Evolutionary conservation across 1,284 basidiomycete genomes (phyloP), one percentile per base, ranked within the genome.

Genomic region (Fomitopsis schrenkii): DNA sequence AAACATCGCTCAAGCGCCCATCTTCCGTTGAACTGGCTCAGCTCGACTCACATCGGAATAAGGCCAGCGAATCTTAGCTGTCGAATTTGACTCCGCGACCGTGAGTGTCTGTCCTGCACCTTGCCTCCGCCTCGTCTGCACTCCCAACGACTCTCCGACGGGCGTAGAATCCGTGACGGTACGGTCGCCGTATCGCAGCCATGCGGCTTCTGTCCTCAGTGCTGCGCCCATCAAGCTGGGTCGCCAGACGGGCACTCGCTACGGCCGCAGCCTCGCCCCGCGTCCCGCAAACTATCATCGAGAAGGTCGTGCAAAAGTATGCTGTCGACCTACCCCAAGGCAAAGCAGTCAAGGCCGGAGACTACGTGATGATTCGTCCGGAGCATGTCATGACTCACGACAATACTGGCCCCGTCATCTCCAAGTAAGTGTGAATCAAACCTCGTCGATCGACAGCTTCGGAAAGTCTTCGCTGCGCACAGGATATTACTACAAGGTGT

Each of bases 361-460:
- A 99, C 87, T 99, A 98, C 87, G 95, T 99, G 56, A 98, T 98
- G 93, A 97, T 99, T 76, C 86, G 87, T 33, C 97, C 97, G 19
- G 89, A 97, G 73, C 94, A 97, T 83, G 95, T 98, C 64, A 96
- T 97, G 94, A 96, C 94, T 2, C 94, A 97, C 71, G 95, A 99
- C 74, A 99, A 99, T 76, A 99, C 97, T 12, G 97, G 96, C 0
- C 97, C 97, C 3, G 96, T 98, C 67, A 97, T 99, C 64, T 90
- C 91, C 72, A 97, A 97, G 93, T 94, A 70, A 72, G 88, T 78
- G 52, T 62, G 15, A 38, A 14, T 22, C 5, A 6, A 36, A 2
- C 12, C 26, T 58, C 2, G 19, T 33, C 17, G 3, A 38, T 6
- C 45, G 57, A 30, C 42, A 35, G n/a, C 58, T 52, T 5, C 36